Evolutionary conservation across 169 alveolate genomes (phyloP), one percentile per base, ranked within the genome.

Genomic region (Eimeria sp.): DNA sequence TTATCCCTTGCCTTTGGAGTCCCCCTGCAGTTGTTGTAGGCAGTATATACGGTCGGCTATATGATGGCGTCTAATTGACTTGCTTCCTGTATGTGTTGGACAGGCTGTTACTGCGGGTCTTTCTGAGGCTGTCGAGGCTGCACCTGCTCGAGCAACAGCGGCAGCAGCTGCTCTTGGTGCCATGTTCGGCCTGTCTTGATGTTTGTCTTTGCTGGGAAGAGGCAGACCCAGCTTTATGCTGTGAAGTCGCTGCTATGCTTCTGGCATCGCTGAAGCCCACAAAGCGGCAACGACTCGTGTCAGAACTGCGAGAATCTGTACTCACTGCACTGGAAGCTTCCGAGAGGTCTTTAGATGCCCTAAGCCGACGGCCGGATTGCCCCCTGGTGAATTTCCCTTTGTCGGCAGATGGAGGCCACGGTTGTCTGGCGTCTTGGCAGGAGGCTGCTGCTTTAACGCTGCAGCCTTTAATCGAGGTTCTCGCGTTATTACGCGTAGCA

Each of bases 231-330:
- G 20, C 22, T 49, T 73, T 87, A 34, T 87, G 83, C 20, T 30
- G 20, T 51, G 80, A 54, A 61, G 93, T 65, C 34, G 93, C 93
- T 43, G 78, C 63, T 40, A 61, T 65, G 40, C 45, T 87, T 61
- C 93, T 87, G 78, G 45, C 93, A 63, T 58, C 93, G 67, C 51
- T 87, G 63, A 87, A 87, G 93, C 83, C 93, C 83, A 65, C 80
- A 40, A 87, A 87, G 93, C 63, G 93, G n/a, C 93, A 87, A 73
- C 13, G 65, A 49, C 93, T 87, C 10, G 61, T 45, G 16, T 65
- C 34, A n/a, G 93, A 87, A 63, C 27, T 87, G 49, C 30, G 82
- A 61, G 82, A 87, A 67, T 58, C 82, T 65, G 65, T 87, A 27
- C 82, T 25, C 25, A 43, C 67, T 43, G 34, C 93, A 18, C 30